phyloP scores from a whole-genome alignment of 768 basidiomycete genomes.

The Pisolithus tinctorius region DNA sequence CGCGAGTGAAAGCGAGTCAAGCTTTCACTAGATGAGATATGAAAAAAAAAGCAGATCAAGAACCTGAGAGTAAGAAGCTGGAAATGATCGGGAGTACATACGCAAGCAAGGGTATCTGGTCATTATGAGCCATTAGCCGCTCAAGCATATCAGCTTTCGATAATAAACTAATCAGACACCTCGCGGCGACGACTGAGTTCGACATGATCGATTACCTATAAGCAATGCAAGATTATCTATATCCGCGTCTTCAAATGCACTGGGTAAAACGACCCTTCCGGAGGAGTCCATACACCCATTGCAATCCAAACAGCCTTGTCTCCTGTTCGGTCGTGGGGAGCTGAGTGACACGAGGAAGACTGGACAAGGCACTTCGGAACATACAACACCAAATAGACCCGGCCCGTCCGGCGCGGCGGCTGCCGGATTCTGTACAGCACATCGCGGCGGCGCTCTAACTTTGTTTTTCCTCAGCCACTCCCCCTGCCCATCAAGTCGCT shows the following conservation, averaged over 20 bases:
- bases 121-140: slow-evolving; percentile 92
- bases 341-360: not conserved
- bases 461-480: slow-evolving; percentile 33
- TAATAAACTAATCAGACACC: slow-evolving; percentile 11
- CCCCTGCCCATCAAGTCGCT: slow-evolving; percentile 5
- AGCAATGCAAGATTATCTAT: slow-evolving; percentile 82
- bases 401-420: slow-evolving; percentile 14
- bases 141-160: slow-evolving; percentile 89
- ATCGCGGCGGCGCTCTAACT: slow-evolving; percentile 44
- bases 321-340: slow-evolving; percentile 20
- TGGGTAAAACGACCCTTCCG: slow-evolving; percentile 73
- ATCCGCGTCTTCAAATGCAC: slow-evolving; percentile 76
- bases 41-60: slow-evolving; percentile 12
- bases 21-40: slow-evolving; percentile 51
- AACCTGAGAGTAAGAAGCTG: slow-evolving; percentile 4
- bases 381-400: slow-evolving; percentile 32
- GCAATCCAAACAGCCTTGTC: slow-evolving; percentile 35
- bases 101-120: slow-evolving; percentile 87
- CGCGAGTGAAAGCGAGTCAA: slow-evolving; percentile 97
- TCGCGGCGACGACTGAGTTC: slow-evolving; percentile 10
- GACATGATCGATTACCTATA: slow-evolving; percentile 56
- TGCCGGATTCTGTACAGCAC: slow-evolving; percentile 48
- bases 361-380: slow-evolving; percentile 10
- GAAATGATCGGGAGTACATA: slow-evolving; percentile 33
- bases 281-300: slow-evolving; percentile 76